phyloP scores from a whole-genome alignment of 192 early-diverging fungal species.

The Coemansia sp. region DNA sequence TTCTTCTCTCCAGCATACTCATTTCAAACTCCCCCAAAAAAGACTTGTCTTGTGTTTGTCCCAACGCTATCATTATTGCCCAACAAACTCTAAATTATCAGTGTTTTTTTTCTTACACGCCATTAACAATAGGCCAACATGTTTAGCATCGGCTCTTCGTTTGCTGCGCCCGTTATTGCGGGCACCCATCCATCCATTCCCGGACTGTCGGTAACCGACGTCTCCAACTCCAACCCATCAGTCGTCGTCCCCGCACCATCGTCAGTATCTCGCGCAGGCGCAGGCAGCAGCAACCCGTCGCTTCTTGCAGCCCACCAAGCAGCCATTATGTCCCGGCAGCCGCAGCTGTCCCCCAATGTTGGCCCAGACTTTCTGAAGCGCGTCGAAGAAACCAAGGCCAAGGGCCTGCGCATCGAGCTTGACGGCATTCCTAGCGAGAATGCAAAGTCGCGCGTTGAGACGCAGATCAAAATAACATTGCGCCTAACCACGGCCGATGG shows the following conservation, averaged over 20 bases:
- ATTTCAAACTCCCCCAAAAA: neutral
- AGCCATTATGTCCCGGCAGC: constrained; percentile 16
- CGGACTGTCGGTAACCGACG: constrained; percentile 14
- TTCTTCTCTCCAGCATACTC: neutral
- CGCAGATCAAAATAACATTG: constrained; percentile 89
- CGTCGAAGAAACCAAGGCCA: constrained; percentile 38
- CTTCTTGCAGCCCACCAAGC: constrained; percentile 5
- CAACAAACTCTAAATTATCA: neutral
- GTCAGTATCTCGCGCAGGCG: neutral
- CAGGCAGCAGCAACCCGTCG: constrained; percentile 1
- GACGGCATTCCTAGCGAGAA: constrained; percentile 53
- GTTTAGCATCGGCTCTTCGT: constrained; percentile 16
- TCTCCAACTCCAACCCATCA: neutral
- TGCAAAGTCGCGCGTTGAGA: constrained; percentile 90
- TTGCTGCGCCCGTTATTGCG: constrained; percentile 12
- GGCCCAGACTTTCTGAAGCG: constrained; percentile 34
- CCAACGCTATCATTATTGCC: neutral
- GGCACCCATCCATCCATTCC: constrained; percentile 5
- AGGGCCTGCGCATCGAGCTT: constrained; percentile 37
- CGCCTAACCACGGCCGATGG: constrained; percentile 71
- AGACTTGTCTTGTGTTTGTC: neutral
- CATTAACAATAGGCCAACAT: constrained; percentile 27
- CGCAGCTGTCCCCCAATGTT: constrained; percentile 11
- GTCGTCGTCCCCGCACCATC: neutral
- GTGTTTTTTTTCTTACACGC: neutral